Evolutionary conservation across 2,329 filamentous ascomycete species (phyloP).

Genomic region (Calonectria multiphialidica): DNA sequence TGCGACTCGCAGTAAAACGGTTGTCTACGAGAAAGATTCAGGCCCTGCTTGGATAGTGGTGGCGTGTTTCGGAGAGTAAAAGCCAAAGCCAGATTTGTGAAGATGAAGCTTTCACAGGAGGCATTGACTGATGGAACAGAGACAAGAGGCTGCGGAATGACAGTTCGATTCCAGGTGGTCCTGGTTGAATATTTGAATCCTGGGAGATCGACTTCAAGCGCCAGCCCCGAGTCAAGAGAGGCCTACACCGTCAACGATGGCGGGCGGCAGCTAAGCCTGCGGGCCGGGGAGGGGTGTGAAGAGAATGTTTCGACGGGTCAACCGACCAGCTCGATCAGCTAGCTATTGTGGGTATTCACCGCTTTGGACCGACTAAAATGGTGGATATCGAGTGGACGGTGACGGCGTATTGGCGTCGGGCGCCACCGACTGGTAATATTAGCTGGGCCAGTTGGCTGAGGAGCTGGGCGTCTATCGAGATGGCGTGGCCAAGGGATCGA

Average conservation of each 20-base stretch:
- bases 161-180: constrained; percentile 33
- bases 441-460: constrained; percentile 30
- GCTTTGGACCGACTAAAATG: constrained; percentile 40
- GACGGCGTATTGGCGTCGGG: constrained; percentile 35
- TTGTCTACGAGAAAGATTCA: constrained; percentile 1
- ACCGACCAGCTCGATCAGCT: constrained; percentile 34
- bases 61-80: neutral
- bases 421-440: constrained; percentile 43
- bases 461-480: constrained; percentile 34
- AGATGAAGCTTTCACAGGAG: constrained; percentile 9
- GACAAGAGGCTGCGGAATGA: constrained; percentile 18
- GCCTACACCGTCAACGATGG: constrained; percentile 39
- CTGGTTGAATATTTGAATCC: constrained; percentile 41
- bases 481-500: constrained; percentile 31
- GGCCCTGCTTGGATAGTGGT: neutral
- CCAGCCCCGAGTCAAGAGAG: constrained; percentile 38
- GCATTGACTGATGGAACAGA: constrained; percentile 15
- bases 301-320: constrained; percentile 37
- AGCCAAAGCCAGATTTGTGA: neutral
- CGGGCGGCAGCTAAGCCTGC: constrained; percentile 42
- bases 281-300: constrained; percentile 40
- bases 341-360: constrained; percentile 37
- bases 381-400: constrained; percentile 40
- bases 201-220: constrained; percentile 42
- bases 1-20: constrained; percentile 2